phyloP scores from a whole-genome alignment of 768 basidiomycete species.

The Hirschioporus abietinus region DNA sequence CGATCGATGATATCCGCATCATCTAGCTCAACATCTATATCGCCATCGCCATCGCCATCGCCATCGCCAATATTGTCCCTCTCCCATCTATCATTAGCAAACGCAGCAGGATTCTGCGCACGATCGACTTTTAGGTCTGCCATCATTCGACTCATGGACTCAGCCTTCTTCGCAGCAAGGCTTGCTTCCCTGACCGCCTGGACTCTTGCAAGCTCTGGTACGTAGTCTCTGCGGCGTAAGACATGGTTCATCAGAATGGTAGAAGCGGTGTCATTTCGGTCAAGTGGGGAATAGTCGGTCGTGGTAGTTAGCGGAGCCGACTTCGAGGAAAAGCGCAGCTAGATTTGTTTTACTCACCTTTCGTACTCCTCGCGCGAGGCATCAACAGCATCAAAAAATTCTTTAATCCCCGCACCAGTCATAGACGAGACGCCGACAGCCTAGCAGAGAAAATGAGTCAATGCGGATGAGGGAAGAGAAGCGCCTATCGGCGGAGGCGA shows the following conservation, averaged over 20 bases:
- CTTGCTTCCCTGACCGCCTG: constrained; percentile 57
- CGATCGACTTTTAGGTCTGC: constrained; percentile 75
- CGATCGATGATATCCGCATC: constrained; percentile 62
- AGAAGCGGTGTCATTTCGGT: constrained; percentile 1
- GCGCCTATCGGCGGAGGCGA: background rate
- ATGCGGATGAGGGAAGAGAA: background rate
- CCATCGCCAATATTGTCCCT: constrained; percentile 49
- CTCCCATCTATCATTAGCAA: constrained; percentile 58
- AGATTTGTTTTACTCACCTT: constrained; percentile 44
- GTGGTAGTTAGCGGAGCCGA: background rate
- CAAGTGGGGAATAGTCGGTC: constrained; percentile 3
- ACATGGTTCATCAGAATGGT: constrained; percentile 3
- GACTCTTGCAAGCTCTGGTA: constrained; percentile 81
- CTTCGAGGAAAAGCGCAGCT: background rate
- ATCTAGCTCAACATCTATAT: constrained; percentile 36
- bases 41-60: constrained; percentile 47
- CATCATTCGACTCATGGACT: constrained; percentile 74
- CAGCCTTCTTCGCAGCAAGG: constrained; percentile 61
- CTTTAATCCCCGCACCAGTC: constrained; percentile 91
- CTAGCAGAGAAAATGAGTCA: constrained; percentile 32
- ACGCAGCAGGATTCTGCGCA: constrained; percentile 52
- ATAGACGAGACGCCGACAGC: constrained; percentile 93
- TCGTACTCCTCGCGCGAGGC: constrained; percentile 85
- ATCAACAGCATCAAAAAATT: constrained; percentile 90
- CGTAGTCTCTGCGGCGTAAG: constrained; percentile 67